Evolutionary conservation across 768 basidiomycete species (phyloP), one percentile per base, ranked within the genome.

Genomic region (Lactarius indigo): DNA sequence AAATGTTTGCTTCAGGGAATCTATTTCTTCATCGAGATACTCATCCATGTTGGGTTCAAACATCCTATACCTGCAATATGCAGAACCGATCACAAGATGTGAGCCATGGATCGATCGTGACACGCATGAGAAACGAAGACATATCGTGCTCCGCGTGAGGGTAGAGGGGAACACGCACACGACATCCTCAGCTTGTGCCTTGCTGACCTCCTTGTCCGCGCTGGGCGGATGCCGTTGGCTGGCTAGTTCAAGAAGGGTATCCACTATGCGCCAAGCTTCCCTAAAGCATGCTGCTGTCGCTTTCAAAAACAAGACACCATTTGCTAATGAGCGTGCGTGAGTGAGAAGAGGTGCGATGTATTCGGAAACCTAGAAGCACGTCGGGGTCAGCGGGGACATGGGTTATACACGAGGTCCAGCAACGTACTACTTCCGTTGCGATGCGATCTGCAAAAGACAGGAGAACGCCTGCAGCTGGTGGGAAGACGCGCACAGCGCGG

Each of bases 21-120:
- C 96, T 6, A 90, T 83, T 75, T 99, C 96, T 73, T 98, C 94
- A 66, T 94, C 91, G 2, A 98, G 87, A 72, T 98, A 98, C 73
- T 98, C 96, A 74, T 97, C 96, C 93, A 98, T 97, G 75, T 96
- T 91, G 12, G 84, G 80, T 76, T 98, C 96, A 71, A 98, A 98
- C 94, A 98, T 97, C 56, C 83, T 85, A 75, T 93, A 96, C 15
- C 94, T 96, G 71, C 28, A 64, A 37, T 28, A 30, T 12, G 68
- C 57, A 57, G 17, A 64, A 26, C 12, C 59, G 58, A 9, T n/a
- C 17, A 65, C 28, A 64, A 59, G 10, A 50, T 20, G 30, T 28
- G 31, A 23, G 56, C n/a, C 31, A 23, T 20, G 17, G 54, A 69
- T n/a, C 68, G 57, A 56, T 61, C 20, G 23, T 13, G 35, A 62